Percentiles rank a stretch among this genome's conserved stretches.
These are phyloP conservation scores for Populus simonii DNA, from an alignment of 345 rosid genomes.

Conservation along the genomic window DNA sequence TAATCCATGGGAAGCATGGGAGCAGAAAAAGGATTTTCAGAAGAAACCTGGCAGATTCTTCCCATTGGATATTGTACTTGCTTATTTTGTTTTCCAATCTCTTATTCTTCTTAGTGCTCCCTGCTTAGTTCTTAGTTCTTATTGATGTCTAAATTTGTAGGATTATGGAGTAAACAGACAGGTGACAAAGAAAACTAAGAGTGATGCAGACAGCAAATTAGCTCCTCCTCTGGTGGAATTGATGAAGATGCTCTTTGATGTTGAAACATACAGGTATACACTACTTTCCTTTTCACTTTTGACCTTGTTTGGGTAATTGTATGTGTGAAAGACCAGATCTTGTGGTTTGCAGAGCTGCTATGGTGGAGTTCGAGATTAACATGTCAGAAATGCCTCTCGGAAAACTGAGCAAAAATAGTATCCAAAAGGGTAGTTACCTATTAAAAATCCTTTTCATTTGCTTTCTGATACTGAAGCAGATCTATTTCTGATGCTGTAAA, in stretches of 20 bases:
- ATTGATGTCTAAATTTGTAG: constrained; percentile 37
- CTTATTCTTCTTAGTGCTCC: not conserved
- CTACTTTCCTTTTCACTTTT: constrained; percentile 3
- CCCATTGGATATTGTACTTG: constrained; percentile 82
- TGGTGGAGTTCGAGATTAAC: constrained; percentile 96
- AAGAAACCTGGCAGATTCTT: constrained; percentile 86
- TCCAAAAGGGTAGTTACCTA: constrained; percentile 60
- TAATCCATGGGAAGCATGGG: constrained; percentile 93
- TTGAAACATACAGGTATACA: constrained; percentile 77
- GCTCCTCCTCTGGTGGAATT: constrained; percentile 64
- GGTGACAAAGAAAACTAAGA: constrained; percentile 39
- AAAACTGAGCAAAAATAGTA: constrained; percentile 84
- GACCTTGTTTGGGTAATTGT: not conserved
- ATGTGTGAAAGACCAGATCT: constrained; percentile 18
- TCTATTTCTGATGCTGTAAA: not conserved
- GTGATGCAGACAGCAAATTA: constrained; percentile 54
- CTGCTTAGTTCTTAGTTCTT: not conserved
- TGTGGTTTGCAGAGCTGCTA: constrained; percentile 71
- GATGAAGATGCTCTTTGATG: constrained; percentile 89
- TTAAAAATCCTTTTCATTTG: constrained; percentile 5
- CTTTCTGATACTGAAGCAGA: not conserved
- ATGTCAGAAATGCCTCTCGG: constrained; percentile 99
- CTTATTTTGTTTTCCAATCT: constrained; percentile 11
- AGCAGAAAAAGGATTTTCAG: constrained; percentile 61
- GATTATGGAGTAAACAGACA: constrained; percentile 88